Conservation (phyloP, 768 basidiomycete species). For the Fomitopsis serialis region DNA sequence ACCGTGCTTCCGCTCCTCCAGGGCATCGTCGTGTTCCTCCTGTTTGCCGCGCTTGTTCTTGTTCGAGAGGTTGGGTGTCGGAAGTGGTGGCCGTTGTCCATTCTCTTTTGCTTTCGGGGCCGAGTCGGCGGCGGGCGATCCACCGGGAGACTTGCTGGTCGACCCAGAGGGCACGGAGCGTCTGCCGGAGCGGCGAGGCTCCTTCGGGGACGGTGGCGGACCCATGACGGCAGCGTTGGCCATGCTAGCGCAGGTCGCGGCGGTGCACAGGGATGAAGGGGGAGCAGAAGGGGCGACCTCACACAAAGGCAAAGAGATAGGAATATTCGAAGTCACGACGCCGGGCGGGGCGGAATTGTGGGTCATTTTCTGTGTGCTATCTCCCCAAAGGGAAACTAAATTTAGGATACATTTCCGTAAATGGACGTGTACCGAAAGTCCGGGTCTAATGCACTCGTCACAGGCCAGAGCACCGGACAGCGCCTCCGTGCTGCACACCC, state of each 20-base stretch:
- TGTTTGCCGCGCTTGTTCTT: slow-evolving; percentile 63
- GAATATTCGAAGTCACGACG: slow-evolving; percentile 2
- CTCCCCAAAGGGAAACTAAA: background rate
- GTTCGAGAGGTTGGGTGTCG: slow-evolving; percentile 21
- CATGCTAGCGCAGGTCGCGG: slow-evolving; percentile 27
- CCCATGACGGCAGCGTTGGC: slow-evolving; percentile 71
- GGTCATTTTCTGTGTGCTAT: background rate
- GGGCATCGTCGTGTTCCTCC: slow-evolving; percentile 63
- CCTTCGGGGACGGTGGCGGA: slow-evolving; percentile 70
- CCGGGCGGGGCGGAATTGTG: background rate
- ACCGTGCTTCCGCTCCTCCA: slow-evolving; percentile 49
- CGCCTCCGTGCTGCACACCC: background rate
- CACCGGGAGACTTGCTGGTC: slow-evolving; percentile 63
- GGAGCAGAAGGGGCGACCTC: background rate
- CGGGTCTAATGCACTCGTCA: background rate
- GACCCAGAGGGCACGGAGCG: slow-evolving; percentile 66
- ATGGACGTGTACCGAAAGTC: background rate
- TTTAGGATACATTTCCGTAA: background rate
- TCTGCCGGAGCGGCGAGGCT: slow-evolving; percentile 73
- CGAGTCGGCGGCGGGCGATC: slow-evolving; percentile 52
- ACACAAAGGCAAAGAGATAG: slow-evolving; percentile 5
- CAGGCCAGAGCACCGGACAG: background rate
- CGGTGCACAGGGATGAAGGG: background rate
- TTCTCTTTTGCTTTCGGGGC: slow-evolving; percentile 25
- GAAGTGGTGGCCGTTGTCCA: slow-evolving; percentile 18